Percentiles rank a stretch among this genome's conserved stretches.
Evolutionary conservation across 164 flowering plant species (phyloP).

Genomic region (Aristolochia contorta): DNA sequence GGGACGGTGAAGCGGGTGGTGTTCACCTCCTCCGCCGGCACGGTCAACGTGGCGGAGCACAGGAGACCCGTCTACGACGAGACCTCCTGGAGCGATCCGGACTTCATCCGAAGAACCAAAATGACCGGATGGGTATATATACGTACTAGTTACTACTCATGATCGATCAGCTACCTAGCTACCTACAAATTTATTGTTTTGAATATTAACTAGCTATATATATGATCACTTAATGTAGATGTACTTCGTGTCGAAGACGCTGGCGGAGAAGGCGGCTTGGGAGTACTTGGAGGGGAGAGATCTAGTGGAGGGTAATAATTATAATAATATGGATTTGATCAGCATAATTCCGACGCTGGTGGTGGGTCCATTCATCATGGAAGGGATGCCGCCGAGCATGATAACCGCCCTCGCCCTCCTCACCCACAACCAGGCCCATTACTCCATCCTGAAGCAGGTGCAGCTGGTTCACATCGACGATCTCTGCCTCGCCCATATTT

Average conservation of each 20-base stretch:
- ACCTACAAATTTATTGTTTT: too few relatives aligned
- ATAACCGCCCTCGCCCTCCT: slow-evolving; percentile 19
- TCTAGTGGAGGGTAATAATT: too few relatives aligned
- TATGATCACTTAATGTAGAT: too few relatives aligned
- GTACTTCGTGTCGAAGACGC: slow-evolving; percentile 24
- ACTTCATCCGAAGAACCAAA: slow-evolving; percentile 13
- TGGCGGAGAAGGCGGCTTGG: slow-evolving; percentile 30
- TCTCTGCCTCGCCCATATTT: slow-evolving; percentile 58
- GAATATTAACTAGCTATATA: too few relatives aligned
- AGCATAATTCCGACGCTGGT: slow-evolving; percentile 26
- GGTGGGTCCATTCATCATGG: slow-evolving; percentile 23
- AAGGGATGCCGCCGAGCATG: slow-evolving; percentile 26
- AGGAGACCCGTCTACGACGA: slow-evolving; percentile 13
- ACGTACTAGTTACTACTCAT: too few relatives aligned
- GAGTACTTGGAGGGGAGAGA: slow-evolving; percentile 17
- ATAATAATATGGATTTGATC: slow-evolving; percentile 20
- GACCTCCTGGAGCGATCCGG: slow-evolving; percentile 18
- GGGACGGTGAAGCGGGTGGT: slow-evolving; percentile 17
- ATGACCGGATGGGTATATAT: slow-evolving; percentile 25
- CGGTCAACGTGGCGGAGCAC: slow-evolving; percentile 14
- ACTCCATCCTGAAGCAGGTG: slow-evolving; percentile 64
- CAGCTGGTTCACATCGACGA: slow-evolving; percentile 75
- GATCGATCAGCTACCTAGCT: not conserved
- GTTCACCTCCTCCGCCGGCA: slow-evolving; percentile 26
- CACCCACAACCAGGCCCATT: slow-evolving; percentile 50